Evolutionary conservation across 2,329 filamentous ascomycete genomes (phyloP).

Genomic region (Aspergillus oerlinghausenensis): DNA sequence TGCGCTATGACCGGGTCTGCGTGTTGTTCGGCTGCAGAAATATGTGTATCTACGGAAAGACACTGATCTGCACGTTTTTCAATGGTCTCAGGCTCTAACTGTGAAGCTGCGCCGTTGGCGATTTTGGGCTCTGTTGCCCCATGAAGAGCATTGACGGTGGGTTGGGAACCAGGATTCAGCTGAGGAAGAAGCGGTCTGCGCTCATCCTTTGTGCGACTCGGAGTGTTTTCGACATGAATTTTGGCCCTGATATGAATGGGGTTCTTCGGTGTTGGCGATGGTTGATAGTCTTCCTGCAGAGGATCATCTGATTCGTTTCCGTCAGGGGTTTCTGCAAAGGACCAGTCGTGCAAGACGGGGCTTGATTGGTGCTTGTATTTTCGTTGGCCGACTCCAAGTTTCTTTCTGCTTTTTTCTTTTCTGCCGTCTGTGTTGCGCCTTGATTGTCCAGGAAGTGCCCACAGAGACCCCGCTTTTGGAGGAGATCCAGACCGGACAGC

Average conservation of each 20-base stretch:
- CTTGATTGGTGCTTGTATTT: slow-evolving; percentile 26
- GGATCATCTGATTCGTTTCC: slow-evolving; percentile 42
- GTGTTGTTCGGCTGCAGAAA: not conserved
- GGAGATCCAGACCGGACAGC: slow-evolving; percentile 27
- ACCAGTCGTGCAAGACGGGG: slow-evolving; percentile 32
- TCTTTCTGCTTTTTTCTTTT: slow-evolving; percentile 18
- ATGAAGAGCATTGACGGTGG: slow-evolving; percentile 8
- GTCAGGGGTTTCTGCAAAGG: slow-evolving; percentile 30
- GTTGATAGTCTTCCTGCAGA: slow-evolving; percentile 31
- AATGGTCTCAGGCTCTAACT: not conserved
- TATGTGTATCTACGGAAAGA: slow-evolving; percentile 1
- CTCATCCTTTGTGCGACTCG: slow-evolving; percentile 5
- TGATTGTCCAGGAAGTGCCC: slow-evolving; percentile 28
- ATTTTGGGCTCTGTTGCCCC: slow-evolving; percentile 6
- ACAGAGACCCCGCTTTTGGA: slow-evolving; percentile 33
- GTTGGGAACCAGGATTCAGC: not conserved
- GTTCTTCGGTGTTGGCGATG: slow-evolving; percentile 27
- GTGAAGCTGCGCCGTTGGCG: slow-evolving; percentile 4
- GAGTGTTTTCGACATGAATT: slow-evolving; percentile 3
- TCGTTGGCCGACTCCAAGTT: slow-evolving; percentile 13
- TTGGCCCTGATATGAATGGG: slow-evolving; percentile 20
- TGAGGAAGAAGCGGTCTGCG: not conserved
- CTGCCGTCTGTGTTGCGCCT: slow-evolving; percentile 19
- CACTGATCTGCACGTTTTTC: not conserved
- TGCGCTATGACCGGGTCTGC: not conserved